Evolutionary conservation across 2,329 filamentous ascomycete species (phyloP).

Genomic region (Clonostachys chloroleuca): DNA sequence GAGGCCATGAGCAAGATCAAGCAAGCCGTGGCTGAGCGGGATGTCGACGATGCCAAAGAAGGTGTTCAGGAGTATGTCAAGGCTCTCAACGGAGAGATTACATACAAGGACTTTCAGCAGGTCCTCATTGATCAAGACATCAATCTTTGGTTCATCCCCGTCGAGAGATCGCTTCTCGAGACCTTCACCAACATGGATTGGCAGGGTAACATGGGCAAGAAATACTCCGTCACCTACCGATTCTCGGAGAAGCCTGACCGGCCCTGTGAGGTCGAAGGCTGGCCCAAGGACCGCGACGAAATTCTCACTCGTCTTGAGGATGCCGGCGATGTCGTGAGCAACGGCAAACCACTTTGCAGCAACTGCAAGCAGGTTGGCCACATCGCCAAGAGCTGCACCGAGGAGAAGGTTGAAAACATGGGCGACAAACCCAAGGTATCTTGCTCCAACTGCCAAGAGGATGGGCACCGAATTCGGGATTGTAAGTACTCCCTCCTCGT

Average conservation of each 20-base stretch:
- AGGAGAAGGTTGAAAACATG: slow-evolving; percentile 46
- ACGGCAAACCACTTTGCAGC: slow-evolving; percentile 53
- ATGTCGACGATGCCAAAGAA: slow-evolving; percentile 60
- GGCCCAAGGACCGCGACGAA: slow-evolving; percentile 54
- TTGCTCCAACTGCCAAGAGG: slow-evolving; percentile 61
- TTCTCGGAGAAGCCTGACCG: slow-evolving; percentile 53
- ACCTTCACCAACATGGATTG: slow-evolving; percentile 69
- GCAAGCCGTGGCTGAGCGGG: slow-evolving; percentile 44
- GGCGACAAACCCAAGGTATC: slow-evolving; percentile 39
- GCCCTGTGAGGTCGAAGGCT: slow-evolving; percentile 53
- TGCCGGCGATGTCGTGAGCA: slow-evolving; percentile 59
- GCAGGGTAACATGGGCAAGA: slow-evolving; percentile 62
- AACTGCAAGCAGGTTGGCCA: slow-evolving; percentile 66
- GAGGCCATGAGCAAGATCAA: slow-evolving; percentile 54
- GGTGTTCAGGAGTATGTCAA: slow-evolving; percentile 59
- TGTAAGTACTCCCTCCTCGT: slow-evolving; percentile 38
- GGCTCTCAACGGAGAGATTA: slow-evolving; percentile 45
- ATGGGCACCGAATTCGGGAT: slow-evolving; percentile 65
- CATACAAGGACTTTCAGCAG: slow-evolving; percentile 56
- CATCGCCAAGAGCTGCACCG: slow-evolving; percentile 50
- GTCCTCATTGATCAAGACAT: slow-evolving; percentile 51
- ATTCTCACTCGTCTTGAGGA: slow-evolving; percentile 61
- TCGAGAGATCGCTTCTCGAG: slow-evolving; percentile 49
- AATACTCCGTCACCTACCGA: slow-evolving; percentile 60
- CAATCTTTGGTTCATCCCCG: slow-evolving; percentile 56